phyloP scores from a whole-genome alignment of 108 stramenopile genomes.

The Discostella stelligeroides region DNA sequence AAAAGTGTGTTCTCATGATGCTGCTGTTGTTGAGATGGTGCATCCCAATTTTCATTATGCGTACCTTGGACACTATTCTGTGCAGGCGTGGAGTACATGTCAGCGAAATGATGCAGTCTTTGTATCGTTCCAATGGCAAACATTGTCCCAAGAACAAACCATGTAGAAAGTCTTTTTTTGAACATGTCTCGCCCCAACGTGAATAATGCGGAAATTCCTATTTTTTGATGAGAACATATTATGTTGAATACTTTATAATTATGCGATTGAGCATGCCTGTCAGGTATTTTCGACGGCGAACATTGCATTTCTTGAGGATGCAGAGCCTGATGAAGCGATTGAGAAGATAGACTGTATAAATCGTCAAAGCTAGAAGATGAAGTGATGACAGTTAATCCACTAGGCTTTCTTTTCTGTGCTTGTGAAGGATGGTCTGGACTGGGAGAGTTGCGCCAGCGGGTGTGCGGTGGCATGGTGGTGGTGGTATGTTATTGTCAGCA shows the following conservation, averaged over 20 bases:
- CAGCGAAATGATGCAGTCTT: neutral
- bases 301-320: neutral
- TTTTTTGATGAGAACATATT: neutral
- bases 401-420: neutral
- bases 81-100: too few species aligned
- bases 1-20: neutral
- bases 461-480: neutral
- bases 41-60: neutral
- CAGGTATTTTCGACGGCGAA: neutral
- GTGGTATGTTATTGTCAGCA: neutral
- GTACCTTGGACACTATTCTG: neutral
- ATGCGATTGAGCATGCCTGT: neutral
- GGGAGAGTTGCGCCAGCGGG: constrained; percentile 5
- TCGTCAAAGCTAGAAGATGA: constrained; percentile 3
- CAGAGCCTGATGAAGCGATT: neutral
- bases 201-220: neutral
- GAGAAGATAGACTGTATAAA: neutral
- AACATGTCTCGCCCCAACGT: neutral
- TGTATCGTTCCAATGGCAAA: neutral
- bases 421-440: neutral
- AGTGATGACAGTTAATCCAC: neutral
- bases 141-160: neutral
- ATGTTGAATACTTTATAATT: neutral
- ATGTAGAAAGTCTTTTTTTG: neutral
- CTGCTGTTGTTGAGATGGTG: too few species aligned